A percentile compares a stretch with the other conserved stretches of the same genome.
phyloP scores from a whole-genome alignment of 2,329 filamentous ascomycete genomes.

The Apiospora sp. region DNA sequence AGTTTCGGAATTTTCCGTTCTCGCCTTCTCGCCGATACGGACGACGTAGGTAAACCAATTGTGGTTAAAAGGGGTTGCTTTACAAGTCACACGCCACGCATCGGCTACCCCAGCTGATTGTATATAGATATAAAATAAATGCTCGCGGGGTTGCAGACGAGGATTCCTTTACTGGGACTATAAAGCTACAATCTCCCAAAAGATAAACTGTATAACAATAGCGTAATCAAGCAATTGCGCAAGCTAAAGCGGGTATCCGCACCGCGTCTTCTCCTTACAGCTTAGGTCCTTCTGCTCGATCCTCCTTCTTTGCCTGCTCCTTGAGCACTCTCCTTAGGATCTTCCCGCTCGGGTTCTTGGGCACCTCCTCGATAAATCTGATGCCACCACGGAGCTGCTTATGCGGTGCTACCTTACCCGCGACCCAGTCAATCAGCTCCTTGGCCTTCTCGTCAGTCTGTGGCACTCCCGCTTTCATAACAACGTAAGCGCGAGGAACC shows the following conservation, averaged over 20 bases:
- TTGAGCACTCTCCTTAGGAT: conserved; percentile 66
- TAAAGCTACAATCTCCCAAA: conserved; percentile 20
- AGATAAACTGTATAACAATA: not conserved
- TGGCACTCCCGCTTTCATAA: conserved; percentile 51
- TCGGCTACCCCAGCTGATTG: not conserved
- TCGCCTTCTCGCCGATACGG: not conserved
- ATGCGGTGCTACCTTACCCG: conserved; percentile 48
- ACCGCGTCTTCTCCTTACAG: conserved; percentile 30
- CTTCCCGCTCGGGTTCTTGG: conserved; percentile 71
- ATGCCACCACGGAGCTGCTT: conserved; percentile 50
- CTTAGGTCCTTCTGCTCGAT: conserved; percentile 39
- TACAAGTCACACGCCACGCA: not conserved
- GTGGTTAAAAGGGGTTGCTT: not conserved
- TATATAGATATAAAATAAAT: conserved; percentile 2
- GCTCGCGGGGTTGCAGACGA: not conserved
- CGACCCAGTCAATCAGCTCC: conserved; percentile 49
- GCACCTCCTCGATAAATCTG: conserved; percentile 62
- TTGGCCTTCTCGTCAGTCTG: conserved; percentile 46
- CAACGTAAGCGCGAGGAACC: conserved; percentile 72
- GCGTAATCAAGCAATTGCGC: not conserved
- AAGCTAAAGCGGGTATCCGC: not conserved
- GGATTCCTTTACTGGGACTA: not conserved
- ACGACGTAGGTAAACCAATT: not conserved
- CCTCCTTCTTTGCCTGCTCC: conserved; percentile 50
- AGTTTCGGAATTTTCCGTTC: not conserved